Conservation (phyloP, 805 yeast genomes). For the Komagataella ulmi region DNA sequence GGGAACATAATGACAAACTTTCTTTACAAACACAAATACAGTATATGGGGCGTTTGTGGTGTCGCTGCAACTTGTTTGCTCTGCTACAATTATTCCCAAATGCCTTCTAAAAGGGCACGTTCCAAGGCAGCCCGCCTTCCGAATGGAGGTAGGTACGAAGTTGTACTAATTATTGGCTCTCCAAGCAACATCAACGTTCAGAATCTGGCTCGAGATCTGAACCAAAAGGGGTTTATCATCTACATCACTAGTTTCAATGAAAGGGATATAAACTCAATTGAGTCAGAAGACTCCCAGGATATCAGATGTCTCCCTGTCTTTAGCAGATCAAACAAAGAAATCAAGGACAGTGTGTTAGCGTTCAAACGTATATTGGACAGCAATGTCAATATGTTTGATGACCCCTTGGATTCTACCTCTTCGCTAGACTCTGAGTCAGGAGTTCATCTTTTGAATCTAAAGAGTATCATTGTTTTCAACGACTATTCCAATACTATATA, state of each 20-base stretch:
- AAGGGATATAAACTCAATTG: conserved; percentile 36
- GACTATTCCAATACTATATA: conserved; percentile 23
- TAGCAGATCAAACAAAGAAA: conserved; percentile 24
- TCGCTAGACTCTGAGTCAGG: not conserved
- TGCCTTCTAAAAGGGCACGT: conserved; percentile 20
- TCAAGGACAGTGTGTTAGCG: conserved; percentile 32
- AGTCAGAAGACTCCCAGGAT: conserved; percentile 53
- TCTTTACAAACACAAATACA: conserved; percentile 1
- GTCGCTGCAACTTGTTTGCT: conserved; percentile 3
- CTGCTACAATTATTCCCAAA: conserved; percentile 1
- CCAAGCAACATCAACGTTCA: conserved; percentile 65
- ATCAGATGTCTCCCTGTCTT: conserved; percentile 51
- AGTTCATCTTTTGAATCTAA: conserved; percentile 40
- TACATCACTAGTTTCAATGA: conserved; percentile 63
- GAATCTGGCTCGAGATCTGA: conserved; percentile 59
- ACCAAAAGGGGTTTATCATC: conserved; percentile 69
- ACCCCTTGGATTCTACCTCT: conserved; percentile 20
- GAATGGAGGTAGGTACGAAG: conserved; percentile 68
- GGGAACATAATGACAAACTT: not conserved
- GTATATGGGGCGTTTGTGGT: conserved; percentile 2
- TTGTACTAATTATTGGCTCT: conserved; percentile 62
- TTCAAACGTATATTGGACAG: conserved; percentile 34
- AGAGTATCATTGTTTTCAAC: conserved; percentile 61
- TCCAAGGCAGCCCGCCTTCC: conserved; percentile 39
- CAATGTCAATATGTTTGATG: conserved; percentile 46